These are phyloP conservation scores for Ceratobasidium sp. DNA, from an alignment of 1,284 basidiomycete genomes.

Conservation along the genomic window DNA sequence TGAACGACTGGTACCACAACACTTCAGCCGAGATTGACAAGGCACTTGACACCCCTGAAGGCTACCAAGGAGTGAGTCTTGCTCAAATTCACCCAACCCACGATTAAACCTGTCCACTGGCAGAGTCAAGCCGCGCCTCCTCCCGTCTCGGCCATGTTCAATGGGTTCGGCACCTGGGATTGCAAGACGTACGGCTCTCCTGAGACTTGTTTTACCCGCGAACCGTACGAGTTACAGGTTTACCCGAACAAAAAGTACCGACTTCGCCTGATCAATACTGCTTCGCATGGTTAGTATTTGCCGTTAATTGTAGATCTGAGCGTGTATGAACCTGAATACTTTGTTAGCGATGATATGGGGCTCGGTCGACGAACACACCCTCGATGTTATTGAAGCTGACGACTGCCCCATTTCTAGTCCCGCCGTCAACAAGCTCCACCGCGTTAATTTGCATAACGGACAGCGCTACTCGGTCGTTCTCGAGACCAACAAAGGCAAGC, in stretches of 20 bases:
- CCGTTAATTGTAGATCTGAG: background rate
- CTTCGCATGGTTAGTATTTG: constrained; percentile 52
- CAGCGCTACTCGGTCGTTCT: constrained; percentile 57
- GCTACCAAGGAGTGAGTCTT: constrained; percentile 49
- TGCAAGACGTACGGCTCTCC: constrained; percentile 46
- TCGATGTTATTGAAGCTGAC: constrained; percentile 65
- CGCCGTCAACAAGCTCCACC: constrained; percentile 18
- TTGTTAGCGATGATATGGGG: constrained; percentile 60
- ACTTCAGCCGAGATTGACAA: constrained; percentile 54
- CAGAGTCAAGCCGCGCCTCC: constrained; percentile 33
- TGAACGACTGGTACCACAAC: constrained; percentile 60
- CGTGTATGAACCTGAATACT: background rate
- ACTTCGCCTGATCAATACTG: constrained; percentile 67
- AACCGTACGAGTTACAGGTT: constrained; percentile 55
- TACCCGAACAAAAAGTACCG: constrained; percentile 58
- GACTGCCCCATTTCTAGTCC: constrained; percentile 55
- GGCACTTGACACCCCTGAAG: constrained; percentile 55
- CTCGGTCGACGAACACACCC: constrained; percentile 62
- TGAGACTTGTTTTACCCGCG: constrained; percentile 55
- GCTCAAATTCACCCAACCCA: too few species aligned
- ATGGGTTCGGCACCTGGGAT: constrained; percentile 34
- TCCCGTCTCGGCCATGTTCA: constrained; percentile 8
- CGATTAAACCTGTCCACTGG: too few species aligned
- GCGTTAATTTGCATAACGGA: constrained; percentile 46
- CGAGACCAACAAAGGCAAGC: constrained; percentile 51